Percentiles rank a stretch among this genome's conserved stretches.
Conservation (phyloP, 768 basidiomycete genomes). For the Hericium alpestre region DNA sequence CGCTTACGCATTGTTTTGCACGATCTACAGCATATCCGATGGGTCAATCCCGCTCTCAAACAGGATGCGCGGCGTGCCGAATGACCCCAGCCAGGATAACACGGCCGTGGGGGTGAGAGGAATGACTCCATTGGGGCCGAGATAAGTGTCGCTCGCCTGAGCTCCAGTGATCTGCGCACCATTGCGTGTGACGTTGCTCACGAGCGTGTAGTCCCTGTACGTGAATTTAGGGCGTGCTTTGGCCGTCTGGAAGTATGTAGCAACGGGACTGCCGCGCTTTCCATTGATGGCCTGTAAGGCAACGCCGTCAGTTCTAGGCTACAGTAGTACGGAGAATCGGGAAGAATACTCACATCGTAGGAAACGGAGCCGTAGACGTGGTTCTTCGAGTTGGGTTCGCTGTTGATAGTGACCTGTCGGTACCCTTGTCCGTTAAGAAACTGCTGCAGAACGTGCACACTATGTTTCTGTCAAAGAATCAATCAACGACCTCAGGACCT, state of each 20-base stretch:
- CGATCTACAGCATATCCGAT: constrained; percentile 42
- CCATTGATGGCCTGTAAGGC: constrained; percentile 21
- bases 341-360: constrained; percentile 19
- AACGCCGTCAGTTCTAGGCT: not conserved
- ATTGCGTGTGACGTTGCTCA: constrained; percentile 44
- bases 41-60: constrained; percentile 57
- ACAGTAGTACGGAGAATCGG: not conserved
- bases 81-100: constrained; percentile 51
- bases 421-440: constrained; percentile 44
- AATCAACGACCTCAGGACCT: no score
- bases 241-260: constrained; percentile 52
- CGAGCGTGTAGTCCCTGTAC: constrained; percentile 37
- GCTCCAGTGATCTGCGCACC: constrained; percentile 48
- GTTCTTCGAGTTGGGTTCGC: constrained; percentile 45
- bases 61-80: constrained; percentile 46
- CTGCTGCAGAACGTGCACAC: constrained; percentile 10
- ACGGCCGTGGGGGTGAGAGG: constrained; percentile 45
- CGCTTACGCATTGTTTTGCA: constrained; percentile 35
- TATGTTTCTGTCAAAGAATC: no score
- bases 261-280: constrained; percentile 43
- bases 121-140: constrained; percentile 46
- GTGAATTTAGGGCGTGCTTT: constrained; percentile 40
- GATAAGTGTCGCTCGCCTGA: constrained; percentile 45
- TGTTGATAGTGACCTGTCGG: constrained; percentile 43
- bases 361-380: constrained; percentile 48